phyloP scores from a whole-genome alignment of 1,284 basidiomycete species.

The Cryptococcus jaspeensis region DNA sequence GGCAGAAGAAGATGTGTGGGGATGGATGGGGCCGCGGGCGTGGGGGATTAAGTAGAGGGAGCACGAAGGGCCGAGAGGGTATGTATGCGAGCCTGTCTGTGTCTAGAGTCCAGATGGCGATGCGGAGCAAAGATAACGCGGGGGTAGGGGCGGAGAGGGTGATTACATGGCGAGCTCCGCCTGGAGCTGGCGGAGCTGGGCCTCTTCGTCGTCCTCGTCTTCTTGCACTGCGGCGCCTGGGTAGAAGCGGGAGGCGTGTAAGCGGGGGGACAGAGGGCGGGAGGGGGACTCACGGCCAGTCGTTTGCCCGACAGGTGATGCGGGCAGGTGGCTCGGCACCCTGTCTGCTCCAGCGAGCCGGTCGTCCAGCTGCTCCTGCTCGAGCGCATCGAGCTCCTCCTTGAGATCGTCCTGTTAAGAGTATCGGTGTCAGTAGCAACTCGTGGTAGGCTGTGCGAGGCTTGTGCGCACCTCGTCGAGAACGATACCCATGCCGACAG shows the following conservation, averaged over 20 bases:
- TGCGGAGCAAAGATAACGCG: background rate
- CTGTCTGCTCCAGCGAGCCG: constrained; percentile 84
- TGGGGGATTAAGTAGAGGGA: no score
- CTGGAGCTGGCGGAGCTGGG: constrained; percentile 86
- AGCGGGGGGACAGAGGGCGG: background rate
- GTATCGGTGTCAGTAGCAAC: background rate
- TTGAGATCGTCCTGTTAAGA: constrained; percentile 70
- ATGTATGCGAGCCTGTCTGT: no score
- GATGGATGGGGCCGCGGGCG: background rate
- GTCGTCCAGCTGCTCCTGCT: constrained; percentile 88
- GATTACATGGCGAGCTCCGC: constrained; percentile 80
- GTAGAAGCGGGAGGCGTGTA: background rate
- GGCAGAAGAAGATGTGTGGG: background rate
- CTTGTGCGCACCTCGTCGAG: constrained; percentile 67
- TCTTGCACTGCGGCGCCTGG: constrained; percentile 48
- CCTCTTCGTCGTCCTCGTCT: constrained; percentile 90
- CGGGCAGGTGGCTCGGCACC: constrained; percentile 82
- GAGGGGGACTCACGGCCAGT: constrained; percentile 52
- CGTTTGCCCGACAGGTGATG: constrained; percentile 58
- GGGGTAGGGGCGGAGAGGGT: background rate
- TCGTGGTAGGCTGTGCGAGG: background rate
- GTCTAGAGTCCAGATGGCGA: background rate
- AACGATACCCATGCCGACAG: constrained; percentile 63
- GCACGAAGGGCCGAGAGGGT: no score
- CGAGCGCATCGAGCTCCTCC: constrained; percentile 82